phyloP scores from a whole-genome alignment of 2,329 filamentous ascomycete species.

The Aspergillus japonicus region DNA sequence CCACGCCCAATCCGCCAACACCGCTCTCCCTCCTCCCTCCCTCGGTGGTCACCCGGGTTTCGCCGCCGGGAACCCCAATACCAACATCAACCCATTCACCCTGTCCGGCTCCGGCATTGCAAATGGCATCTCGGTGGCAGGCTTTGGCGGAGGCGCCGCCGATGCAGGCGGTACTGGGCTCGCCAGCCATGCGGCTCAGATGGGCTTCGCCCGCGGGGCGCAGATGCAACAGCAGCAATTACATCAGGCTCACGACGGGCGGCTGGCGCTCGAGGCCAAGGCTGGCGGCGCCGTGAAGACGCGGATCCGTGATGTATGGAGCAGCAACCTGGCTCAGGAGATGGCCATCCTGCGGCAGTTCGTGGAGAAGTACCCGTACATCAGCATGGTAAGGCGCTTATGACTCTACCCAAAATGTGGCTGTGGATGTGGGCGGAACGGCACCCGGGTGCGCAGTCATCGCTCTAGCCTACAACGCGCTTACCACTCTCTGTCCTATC shows the following conservation, averaged over 20 bases:
- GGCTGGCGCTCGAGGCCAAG: constrained; percentile 56
- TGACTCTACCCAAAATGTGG: not conserved
- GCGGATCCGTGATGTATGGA: constrained; percentile 95
- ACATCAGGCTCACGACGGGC: constrained; percentile 51
- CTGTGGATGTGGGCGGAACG: too few species aligned
- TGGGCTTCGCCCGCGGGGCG: constrained; percentile 79
- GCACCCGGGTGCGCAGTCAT: too few species aligned
- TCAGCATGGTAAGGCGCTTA: constrained; percentile 78
- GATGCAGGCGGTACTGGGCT: constrained; percentile 67
- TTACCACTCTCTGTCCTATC: too few species aligned
- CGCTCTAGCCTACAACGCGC: too few species aligned
- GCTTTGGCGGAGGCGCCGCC: constrained; percentile 53
- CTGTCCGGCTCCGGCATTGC: constrained; percentile 48
- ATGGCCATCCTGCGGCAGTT: constrained; percentile 80
- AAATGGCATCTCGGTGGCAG: constrained; percentile 59
- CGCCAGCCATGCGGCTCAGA: constrained; percentile 80
- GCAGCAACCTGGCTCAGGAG: constrained; percentile 84
- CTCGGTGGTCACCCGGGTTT: constrained; percentile 70
- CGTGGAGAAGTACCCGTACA: constrained; percentile 88
- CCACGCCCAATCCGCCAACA: constrained; percentile 47
- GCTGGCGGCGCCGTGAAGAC: constrained; percentile 63
- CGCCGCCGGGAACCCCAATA: constrained; percentile 60
- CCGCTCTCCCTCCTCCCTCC: constrained; percentile 54
- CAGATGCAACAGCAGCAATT: constrained; percentile 60
- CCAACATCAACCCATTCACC: constrained; percentile 66